Conservation (phyloP, 2,329 filamentous ascomycete species). For the Helotiales sp. region DNA sequence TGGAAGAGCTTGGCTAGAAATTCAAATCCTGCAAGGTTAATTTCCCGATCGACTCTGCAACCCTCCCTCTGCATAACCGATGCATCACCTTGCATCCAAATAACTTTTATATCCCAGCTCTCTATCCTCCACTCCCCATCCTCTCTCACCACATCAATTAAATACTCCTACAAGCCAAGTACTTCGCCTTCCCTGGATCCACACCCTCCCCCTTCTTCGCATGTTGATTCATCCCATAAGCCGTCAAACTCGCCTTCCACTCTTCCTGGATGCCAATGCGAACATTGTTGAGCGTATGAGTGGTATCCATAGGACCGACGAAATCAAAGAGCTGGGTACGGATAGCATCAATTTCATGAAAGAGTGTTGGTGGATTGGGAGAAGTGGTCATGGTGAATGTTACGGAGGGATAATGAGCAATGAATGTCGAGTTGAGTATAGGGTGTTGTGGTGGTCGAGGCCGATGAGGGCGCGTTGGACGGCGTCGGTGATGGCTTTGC, state of each 20-base stretch:
- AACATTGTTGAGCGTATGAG: slow-evolving; percentile 35
- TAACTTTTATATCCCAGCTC: slow-evolving; percentile 32
- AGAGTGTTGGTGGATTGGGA: not conserved
- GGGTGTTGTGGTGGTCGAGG: slow-evolving; percentile 26
- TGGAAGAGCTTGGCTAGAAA: too few species aligned
- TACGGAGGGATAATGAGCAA: slow-evolving; percentile 12
- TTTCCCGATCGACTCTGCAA: too few species aligned
- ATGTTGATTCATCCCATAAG: slow-evolving; percentile 33
- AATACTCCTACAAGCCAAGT: slow-evolving; percentile 34
- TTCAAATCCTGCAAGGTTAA: too few species aligned
- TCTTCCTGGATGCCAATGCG: slow-evolving; percentile 32
- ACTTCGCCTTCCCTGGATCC: slow-evolving; percentile 25
- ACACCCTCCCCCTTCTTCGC: slow-evolving; percentile 30
- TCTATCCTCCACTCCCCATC: slow-evolving; percentile 39
- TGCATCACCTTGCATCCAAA: slow-evolving; percentile 37
- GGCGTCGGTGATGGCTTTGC: slow-evolving; percentile 31
- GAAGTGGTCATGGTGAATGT: slow-evolving; percentile 7
- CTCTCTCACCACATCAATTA: slow-evolving; percentile 34
- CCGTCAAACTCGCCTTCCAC: slow-evolving; percentile 31
- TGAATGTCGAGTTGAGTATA: slow-evolving; percentile 28
- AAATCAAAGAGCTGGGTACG: slow-evolving; percentile 14
- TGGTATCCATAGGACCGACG: slow-evolving; percentile 32
- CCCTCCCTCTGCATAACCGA: too few species aligned
- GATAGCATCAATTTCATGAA: slow-evolving; percentile 14
- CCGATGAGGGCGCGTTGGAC: slow-evolving; percentile 29